Base-by-base conservation (phyloP, 169 alveolate genomes). In the Toxoplasma gondii region DNA sequence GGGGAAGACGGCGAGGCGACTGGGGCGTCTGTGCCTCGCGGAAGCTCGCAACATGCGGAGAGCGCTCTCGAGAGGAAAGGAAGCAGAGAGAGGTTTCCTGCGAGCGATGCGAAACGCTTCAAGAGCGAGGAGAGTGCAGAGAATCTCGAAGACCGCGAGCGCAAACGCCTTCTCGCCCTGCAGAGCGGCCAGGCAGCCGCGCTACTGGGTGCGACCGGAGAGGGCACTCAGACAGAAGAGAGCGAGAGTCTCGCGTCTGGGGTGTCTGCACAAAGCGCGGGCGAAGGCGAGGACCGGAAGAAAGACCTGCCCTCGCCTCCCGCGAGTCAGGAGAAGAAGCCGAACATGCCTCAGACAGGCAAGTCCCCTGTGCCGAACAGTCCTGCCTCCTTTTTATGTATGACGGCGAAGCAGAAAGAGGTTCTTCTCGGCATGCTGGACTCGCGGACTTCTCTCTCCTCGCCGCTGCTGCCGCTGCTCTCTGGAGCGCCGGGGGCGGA, bases 401-500 rank as follows among this genome's bases (percentile, higher is more conserved):
- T 64, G 31, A 64, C 74, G 31, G 74, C 74, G 74, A 64, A 64
- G 74, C 74, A 64, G 74, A 64, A 64, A 31, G 74, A 64, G 74
- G 74, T 31, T 1, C 74, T 64, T 4, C 74, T 64, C 34, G 24
- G n/a, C 7, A 1, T 64, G 9, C 74, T 64, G 34, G 74, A 64
- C 31, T 31, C 74, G 34, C 74, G 74, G 4, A 12, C 58, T 12
- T 31, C 29, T 31, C n/a, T 31, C 34, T 1, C 74, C 74, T 64
- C 74, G 24, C 74, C 74, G 34, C 74, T 64, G 9, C 74, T 64
- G 7, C 74, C 74, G n/a, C 74, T 16, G 74, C 74, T 64, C n/a
- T n/a, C n/a, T n/a, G n/a, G n/a, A n/a, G n/a, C 34, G 74, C 74
- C 74, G 74, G 74, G 34, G 74, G 74, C 74, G 74, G n/a, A n/a